phyloP scores from a whole-genome alignment of 2,329 filamentous ascomycete genomes.

The Macroventuria anomochaeta region DNA sequence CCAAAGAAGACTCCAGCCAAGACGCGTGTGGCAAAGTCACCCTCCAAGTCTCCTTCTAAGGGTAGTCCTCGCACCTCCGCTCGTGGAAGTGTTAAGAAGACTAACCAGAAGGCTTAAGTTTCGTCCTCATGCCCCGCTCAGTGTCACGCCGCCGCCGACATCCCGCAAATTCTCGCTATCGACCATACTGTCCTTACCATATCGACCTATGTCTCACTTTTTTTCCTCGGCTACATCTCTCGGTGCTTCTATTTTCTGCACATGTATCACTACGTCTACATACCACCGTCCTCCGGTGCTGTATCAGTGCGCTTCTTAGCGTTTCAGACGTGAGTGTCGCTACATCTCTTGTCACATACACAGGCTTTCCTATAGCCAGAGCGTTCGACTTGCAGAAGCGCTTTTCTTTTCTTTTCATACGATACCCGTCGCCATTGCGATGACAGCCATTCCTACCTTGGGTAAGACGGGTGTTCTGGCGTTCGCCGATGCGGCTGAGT shows the following conservation, averaged over 20 bases:
- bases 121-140: no score
- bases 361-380: background rate
- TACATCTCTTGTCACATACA: conserved; percentile 1
- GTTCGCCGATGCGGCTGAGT: background rate
- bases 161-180: background rate
- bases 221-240: background rate
- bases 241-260: background rate
- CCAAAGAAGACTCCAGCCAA: conserved; percentile 25
- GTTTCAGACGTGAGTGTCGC: conserved; percentile 4
- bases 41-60: conserved; percentile 22
- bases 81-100: conserved; percentile 38
- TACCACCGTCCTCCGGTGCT: background rate
- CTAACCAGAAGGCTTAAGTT: conserved; percentile 18
- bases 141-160: background rate
- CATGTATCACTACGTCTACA: conserved; percentile 3
- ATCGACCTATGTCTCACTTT: background rate
- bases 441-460: background rate
- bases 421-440: background rate
- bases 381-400: background rate
- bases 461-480: background rate
- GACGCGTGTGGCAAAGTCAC: conserved; percentile 15
- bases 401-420: background rate
- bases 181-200: background rate
- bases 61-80: conserved; percentile 21
- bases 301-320: background rate